phyloP scores from a whole-genome alignment of 148 eudicot species.

The Silene latifolia region DNA sequence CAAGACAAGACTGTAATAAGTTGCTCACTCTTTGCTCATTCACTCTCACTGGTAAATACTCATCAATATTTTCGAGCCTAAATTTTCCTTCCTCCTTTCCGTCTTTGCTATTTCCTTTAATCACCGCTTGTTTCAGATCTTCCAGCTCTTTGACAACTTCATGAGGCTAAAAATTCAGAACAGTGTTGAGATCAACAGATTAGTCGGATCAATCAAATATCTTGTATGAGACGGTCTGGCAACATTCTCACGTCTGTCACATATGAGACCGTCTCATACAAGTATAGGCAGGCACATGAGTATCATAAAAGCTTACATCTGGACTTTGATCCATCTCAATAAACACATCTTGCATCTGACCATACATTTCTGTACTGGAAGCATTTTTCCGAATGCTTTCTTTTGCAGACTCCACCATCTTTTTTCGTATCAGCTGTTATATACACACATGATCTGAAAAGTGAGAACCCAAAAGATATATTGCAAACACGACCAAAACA shows the following conservation, averaged over 20 bases:
- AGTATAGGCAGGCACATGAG: not conserved
- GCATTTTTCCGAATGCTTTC: conserved; percentile 44
- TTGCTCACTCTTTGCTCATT: conserved; percentile 86
- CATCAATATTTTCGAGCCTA: conserved; percentile 61
- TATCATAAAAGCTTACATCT: conserved; percentile 32
- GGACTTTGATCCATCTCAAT: conserved; percentile 48
- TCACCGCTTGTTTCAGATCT: conserved; percentile 56
- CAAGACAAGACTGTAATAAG: conserved; percentile 63
- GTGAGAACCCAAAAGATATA: conserved; percentile 8
- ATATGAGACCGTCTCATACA: not conserved
- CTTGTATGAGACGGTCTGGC: no score
- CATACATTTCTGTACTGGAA: conserved; percentile 44
- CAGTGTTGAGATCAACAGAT: not conserved
- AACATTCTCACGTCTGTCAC: no score
- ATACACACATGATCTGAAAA: not conserved
- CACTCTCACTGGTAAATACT: conserved; percentile 73
- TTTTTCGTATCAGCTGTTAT: conserved; percentile 34
- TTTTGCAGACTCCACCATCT: conserved; percentile 45
- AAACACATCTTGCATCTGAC: conserved; percentile 54
- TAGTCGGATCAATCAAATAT: no score
- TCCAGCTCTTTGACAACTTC: conserved; percentile 39
- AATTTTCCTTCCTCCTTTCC: conserved; percentile 33
- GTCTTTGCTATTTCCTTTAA: conserved; percentile 42
- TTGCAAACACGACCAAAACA: not conserved
- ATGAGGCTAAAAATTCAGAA: conserved; percentile 25